These are phyloP conservation scores for Coemansia sp. DNA, from an alignment of 192 early-diverging fungal species.

Conservation along the genomic window DNA sequence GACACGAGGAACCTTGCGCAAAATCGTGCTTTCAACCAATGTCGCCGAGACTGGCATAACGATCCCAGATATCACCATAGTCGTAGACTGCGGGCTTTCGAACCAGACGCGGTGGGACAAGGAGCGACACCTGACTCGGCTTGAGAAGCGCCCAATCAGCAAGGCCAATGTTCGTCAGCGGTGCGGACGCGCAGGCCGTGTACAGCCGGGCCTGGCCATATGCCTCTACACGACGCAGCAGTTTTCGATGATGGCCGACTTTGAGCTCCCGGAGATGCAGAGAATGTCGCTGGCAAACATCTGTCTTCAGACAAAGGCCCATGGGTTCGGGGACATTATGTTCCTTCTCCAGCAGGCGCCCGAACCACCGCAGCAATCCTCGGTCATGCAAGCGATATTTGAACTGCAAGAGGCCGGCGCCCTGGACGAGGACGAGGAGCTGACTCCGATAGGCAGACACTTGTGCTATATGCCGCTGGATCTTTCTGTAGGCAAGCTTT, in stretches of 20 bases:
- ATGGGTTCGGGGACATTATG: slow-evolving; percentile 61
- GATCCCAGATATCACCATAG: slow-evolving; percentile 69
- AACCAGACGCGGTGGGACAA: slow-evolving; percentile 64
- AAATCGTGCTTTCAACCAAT: slow-evolving; percentile 85
- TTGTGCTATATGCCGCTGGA: slow-evolving; percentile 75
- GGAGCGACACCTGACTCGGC: slow-evolving; percentile 57
- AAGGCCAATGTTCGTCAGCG: slow-evolving; percentile 61
- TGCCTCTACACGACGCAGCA: slow-evolving; percentile 55
- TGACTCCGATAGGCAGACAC: slow-evolving; percentile 75
- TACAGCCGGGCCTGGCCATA: slow-evolving; percentile 57
- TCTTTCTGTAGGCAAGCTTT: slow-evolving; percentile 70
- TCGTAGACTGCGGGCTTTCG: slow-evolving; percentile 67
- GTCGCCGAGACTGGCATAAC: slow-evolving; percentile 68
- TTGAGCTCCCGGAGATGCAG: slow-evolving; percentile 60
- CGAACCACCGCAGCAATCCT: slow-evolving; percentile 68
- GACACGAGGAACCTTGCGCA: slow-evolving; percentile 61
- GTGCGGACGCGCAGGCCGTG: slow-evolving; percentile 62
- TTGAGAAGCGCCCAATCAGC: slow-evolving; percentile 53
- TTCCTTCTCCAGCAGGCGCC: slow-evolving; percentile 60
- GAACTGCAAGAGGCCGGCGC: slow-evolving; percentile 35
- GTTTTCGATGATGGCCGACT: slow-evolving; percentile 49
- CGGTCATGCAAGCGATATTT: slow-evolving; percentile 61
- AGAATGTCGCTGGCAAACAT: slow-evolving; percentile 74
- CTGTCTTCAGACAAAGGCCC: slow-evolving; percentile 68
- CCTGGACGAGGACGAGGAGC: slow-evolving; percentile 25